Evolutionary conservation across 2,329 filamentous ascomycete species (phyloP).

Genomic region (Colletotrichum sp.): DNA sequence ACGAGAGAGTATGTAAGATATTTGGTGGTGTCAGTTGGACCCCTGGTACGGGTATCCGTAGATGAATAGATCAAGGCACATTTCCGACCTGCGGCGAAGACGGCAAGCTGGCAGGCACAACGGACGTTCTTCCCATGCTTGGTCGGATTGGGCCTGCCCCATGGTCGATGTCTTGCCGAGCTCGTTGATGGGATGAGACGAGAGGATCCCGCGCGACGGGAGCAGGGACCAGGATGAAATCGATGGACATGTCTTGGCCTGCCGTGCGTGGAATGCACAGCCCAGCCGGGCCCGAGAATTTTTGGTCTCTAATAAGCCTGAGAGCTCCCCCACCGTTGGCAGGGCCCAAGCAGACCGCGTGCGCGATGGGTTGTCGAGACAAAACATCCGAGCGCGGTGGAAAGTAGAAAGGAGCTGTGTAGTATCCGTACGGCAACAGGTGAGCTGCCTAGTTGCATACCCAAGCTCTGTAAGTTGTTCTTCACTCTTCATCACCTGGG

Average conservation of each 20-base stretch:
- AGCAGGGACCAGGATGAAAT: neutral
- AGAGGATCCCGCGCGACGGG: neutral
- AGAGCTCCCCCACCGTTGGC: neutral
- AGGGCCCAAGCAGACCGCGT: neutral
- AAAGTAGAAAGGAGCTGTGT: neutral
- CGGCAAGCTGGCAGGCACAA: neutral
- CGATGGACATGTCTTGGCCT: neutral
- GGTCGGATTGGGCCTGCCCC: neutral
- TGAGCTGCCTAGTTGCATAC: neutral
- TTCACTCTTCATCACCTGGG: neutral
- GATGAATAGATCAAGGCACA: neutral
- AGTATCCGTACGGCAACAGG: neutral
- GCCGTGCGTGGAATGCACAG: slow-evolving; percentile 2
- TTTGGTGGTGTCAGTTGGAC: neutral
- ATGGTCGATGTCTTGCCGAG: neutral
- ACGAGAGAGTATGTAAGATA: neutral
- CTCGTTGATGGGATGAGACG: neutral
- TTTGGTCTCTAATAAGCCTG: neutral
- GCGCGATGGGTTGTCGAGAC: neutral
- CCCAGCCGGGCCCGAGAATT: neutral
- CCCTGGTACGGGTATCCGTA: neutral
- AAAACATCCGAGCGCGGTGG: neutral
- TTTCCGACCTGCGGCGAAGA: neutral
- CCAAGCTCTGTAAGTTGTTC: neutral
- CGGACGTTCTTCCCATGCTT: neutral